Evolutionary conservation across 148 eudicot species (phyloP), one percentile per base, ranked within the genome.

Genomic region (Camellia japonica): DNA sequence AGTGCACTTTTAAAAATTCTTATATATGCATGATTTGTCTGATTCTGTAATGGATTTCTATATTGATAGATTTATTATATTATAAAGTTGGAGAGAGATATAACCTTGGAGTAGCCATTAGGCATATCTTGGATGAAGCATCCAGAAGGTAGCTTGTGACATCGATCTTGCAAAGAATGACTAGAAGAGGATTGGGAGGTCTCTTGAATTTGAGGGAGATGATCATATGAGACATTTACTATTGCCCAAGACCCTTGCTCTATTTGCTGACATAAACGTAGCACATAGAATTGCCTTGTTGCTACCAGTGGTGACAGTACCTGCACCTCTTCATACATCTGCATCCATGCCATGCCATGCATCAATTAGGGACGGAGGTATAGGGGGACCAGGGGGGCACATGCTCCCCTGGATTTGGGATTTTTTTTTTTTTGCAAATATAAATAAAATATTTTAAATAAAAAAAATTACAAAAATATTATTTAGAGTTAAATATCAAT

Each of bases 71-170:
- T 30, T 30, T 30, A 30, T 30, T 30, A 30, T 30, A 30, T 30
- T 30, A 30, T 30, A 30, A 30, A 30, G 38, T 30, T 30, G 38
- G 38, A 30, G 38, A 30, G 38, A 30, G 38, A 30, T 12, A 49
- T 55, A 14, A 89, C 97, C 90, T 86, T 87, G 51, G 94, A 90
- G 77, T 88, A 74, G 13, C 91, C 93, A 86, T 91, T 87, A 6
- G 92, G 89, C 87, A 93, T 70, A 65, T 89, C 89, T 82, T 90
- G 86, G 68, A 92, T 91, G 88, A 93, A 84, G 80, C 90, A 93
- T 7, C 97, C 94, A 54, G 97, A 93, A 76, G 97, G 97, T 19
- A 84, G 86, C 82, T 88, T 88, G 76, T 85, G 88, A 68, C 78
- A 86, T 23, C 79, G 80, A 76, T 85, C 80, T 43, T 83, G 81